These are phyloP conservation scores for Takashimella tepidaria DNA, from an alignment of 1,284 basidiomycete genomes.

Conservation along the genomic window DNA sequence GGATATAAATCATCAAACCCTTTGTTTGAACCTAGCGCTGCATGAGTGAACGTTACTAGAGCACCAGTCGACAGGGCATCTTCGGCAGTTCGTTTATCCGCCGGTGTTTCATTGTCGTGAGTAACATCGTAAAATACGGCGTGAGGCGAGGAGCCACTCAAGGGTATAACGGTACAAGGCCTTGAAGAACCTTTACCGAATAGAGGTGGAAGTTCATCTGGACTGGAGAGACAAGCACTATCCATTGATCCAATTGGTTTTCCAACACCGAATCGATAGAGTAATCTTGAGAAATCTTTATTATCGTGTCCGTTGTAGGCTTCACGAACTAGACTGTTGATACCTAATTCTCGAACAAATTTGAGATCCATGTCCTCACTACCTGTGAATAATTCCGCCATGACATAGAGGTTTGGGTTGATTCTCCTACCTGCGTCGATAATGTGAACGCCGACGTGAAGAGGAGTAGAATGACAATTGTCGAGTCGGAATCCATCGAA, in stretches of 20 bases:
- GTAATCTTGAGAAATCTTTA: constrained; percentile 75
- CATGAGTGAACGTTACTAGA: constrained; percentile 77
- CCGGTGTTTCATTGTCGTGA: constrained; percentile 88
- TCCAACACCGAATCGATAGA: constrained; percentile 81
- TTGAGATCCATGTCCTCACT: constrained; percentile 86
- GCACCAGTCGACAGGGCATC: constrained; percentile 88
- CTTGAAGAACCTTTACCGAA: constrained; percentile 71
- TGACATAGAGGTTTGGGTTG: constrained; percentile 89
- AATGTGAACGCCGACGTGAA: constrained; percentile 86
- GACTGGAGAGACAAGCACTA: constrained; percentile 67
- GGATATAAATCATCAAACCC: constrained; percentile 97
- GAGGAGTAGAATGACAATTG: constrained; percentile 95
- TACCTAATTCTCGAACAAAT: constrained; percentile 82
- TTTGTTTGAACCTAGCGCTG: constrained; percentile 84
- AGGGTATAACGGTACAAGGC: constrained; percentile 66
- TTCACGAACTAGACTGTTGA: constrained; percentile 88
- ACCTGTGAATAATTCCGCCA: constrained; percentile 95
- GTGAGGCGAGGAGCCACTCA: constrained; percentile 80
- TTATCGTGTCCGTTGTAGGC: constrained; percentile 83
- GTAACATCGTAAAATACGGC: constrained; percentile 90
- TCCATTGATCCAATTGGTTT: constrained; percentile 85
- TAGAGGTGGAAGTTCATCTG: constrained; percentile 64
- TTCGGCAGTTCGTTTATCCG: constrained; percentile 83
- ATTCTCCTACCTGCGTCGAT: constrained; percentile 83
- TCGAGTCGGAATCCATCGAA: constrained; percentile 97